Percentiles rank a stretch among this genome's conserved stretches.
phyloP scores from a whole-genome alignment of 1,139 yeast genomes.

The Taphrina deformans region DNA sequence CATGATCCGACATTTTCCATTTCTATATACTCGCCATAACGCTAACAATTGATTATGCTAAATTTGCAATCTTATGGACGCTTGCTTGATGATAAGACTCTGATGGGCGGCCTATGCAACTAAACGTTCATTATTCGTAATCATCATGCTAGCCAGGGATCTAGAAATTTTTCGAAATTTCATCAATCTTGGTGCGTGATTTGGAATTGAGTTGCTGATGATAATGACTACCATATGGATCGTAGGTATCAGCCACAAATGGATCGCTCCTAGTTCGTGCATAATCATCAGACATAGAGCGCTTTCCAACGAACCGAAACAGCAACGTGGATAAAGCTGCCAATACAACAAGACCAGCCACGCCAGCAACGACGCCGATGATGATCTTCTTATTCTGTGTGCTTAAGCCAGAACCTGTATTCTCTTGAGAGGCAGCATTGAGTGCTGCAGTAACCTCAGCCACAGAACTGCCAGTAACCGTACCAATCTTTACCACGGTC shows the following conservation, averaged over 20 bases:
- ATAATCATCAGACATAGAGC: neutral
- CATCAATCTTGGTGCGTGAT: neutral
- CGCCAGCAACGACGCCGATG: constrained; percentile 29
- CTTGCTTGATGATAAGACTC: no score
- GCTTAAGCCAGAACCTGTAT: constrained; percentile 18
- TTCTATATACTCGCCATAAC: no score
- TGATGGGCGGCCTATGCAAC: no score
- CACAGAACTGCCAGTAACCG: constrained; percentile 14
- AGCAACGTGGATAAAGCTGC: constrained; percentile 21
- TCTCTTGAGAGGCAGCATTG: constrained; percentile 25
- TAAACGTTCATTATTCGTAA: no score
- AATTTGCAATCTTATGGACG: no score
- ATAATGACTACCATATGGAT: neutral
- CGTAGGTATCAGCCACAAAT: neutral
- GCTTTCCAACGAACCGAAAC: constrained; percentile 14
- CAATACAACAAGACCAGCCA: constrained; percentile 18
- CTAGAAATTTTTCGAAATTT: constrained; percentile 11
- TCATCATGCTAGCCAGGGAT: no score
- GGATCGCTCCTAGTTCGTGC: neutral
- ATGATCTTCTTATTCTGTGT: constrained; percentile 18
- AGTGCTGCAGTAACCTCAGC: constrained; percentile 30
- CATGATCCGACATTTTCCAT: no score
- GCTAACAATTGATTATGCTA: no score
- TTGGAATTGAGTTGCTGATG: neutral
- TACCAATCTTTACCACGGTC: constrained; percentile 19